These are phyloP conservation scores for Brassica nigra DNA, from an alignment of 345 rosid genomes.

Conservation along the genomic window DNA sequence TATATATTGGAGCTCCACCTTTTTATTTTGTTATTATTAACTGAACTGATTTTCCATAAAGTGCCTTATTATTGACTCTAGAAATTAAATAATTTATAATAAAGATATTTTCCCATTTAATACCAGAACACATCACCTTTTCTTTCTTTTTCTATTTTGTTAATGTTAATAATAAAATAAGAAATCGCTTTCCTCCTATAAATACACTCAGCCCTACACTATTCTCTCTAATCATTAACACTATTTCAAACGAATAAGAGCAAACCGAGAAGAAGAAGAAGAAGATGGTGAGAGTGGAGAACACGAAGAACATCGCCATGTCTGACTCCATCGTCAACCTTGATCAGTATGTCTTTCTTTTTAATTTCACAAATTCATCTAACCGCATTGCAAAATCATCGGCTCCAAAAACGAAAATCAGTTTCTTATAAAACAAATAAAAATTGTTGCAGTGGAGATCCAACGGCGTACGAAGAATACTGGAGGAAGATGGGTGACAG, in stretches of 20 bases:
- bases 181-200: slow-evolving; percentile 38
- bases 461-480: slow-evolving; percentile 67
- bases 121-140: neutral
- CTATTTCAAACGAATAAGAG: slow-evolving; percentile 12
- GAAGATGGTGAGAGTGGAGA: slow-evolving; percentile 39
- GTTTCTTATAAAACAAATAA: neutral
- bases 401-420: neutral
- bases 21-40: neutral
- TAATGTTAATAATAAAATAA: neutral
- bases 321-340: slow-evolving; percentile 37
- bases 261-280: neutral
- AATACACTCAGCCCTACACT: slow-evolving; percentile 29
- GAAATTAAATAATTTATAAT: neutral
- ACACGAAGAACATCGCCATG: slow-evolving; percentile 23
- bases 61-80: slow-evolving; percentile 5
- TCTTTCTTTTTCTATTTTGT: neutral
- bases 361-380: neutral
- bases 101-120: neutral
- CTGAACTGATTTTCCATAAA: neutral
- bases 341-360: slow-evolving; percentile 35
- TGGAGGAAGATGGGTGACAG: slow-evolving; percentile 70
- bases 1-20: neutral
- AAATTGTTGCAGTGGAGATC: slow-evolving; percentile 71
- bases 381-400: slow-evolving; percentile 37
- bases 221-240: slow-evolving; percentile 43